Evolutionary conservation across 805 yeast species (phyloP).

Genomic region (Yamadazyma ubonensis): DNA sequence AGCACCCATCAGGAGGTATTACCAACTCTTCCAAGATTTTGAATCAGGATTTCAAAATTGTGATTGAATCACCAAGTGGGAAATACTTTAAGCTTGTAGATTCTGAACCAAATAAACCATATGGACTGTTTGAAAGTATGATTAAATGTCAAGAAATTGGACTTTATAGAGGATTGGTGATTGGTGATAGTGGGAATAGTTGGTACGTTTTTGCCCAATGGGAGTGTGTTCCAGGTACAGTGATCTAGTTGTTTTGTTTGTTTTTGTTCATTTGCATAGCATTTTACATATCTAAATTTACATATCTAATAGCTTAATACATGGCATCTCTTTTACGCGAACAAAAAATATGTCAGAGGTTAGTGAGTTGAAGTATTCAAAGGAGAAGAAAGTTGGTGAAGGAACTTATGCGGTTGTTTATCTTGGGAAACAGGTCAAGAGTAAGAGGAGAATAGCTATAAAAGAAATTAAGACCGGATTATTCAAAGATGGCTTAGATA

Average conservation of each 20-base stretch:
- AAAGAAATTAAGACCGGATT: constrained; percentile 94
- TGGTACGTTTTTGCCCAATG: constrained; percentile 94
- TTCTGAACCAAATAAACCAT: constrained; percentile 45
- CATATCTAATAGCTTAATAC: constrained; percentile 8
- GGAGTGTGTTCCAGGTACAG: constrained; percentile 50
- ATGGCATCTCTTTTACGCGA: constrained; percentile 6
- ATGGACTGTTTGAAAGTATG: constrained; percentile 59
- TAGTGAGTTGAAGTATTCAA: constrained; percentile 29
- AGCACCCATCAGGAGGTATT: constrained; percentile 56
- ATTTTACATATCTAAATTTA: background rate
- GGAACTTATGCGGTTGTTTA: constrained; percentile 98
- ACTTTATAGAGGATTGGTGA: constrained; percentile 77
- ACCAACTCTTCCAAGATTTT: constrained; percentile 34
- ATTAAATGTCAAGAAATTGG: constrained; percentile 72
- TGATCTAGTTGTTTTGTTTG: constrained; percentile 6
- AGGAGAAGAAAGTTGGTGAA: constrained; percentile 91
- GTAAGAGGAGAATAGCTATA: constrained; percentile 70
- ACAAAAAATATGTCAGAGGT: constrained; percentile 6
- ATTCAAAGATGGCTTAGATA: constrained; percentile 94
- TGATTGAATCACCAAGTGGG: constrained; percentile 83
- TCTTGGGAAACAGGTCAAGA: constrained; percentile 65
- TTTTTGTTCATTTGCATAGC: constrained; percentile 4
- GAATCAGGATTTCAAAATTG: constrained; percentile 54
- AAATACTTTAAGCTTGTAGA: constrained; percentile 60
- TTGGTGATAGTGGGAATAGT: constrained; percentile 71